Evolutionary conservation across 1,284 basidiomycete genomes (phyloP).

Genomic region (Rugosomyces carneus): DNA sequence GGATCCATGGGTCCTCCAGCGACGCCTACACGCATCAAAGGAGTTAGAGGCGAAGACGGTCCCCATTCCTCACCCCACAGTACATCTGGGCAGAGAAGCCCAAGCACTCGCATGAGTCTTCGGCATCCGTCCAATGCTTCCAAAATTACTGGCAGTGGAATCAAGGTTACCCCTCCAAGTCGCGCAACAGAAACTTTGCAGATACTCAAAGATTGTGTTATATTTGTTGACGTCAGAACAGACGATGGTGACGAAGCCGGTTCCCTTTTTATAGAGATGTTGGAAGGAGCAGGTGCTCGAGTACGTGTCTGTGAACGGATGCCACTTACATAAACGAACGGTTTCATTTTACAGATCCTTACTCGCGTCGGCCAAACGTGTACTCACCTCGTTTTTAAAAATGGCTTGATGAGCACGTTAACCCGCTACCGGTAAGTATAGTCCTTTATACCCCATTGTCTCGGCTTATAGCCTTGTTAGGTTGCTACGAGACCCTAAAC

Average conservation of each 20-base stretch:
- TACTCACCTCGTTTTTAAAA: constrained; percentile 90
- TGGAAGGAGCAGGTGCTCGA: constrained; percentile 76
- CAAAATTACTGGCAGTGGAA: constrained; percentile 14
- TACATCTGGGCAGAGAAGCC: constrained; percentile 18
- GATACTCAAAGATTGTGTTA: constrained; percentile 70
- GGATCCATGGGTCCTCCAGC: constrained; percentile 37
- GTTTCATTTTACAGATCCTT: constrained; percentile 40
- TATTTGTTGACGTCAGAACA: constrained; percentile 87
- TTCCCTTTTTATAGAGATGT: constrained; percentile 80
- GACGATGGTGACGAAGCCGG: constrained; percentile 84
- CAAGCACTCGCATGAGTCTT: constrained; percentile 14
- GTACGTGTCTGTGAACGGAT: constrained; percentile 37
- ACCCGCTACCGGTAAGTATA: constrained; percentile 58
- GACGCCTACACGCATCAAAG: constrained; percentile 31
- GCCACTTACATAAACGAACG: constrained; percentile 2
- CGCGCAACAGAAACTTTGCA: constrained; percentile 28
- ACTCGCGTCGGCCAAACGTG: constrained; percentile 66
- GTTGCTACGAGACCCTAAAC: constrained; percentile 61
- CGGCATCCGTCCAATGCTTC: constrained; percentile 4
- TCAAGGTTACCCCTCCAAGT: constrained; percentile 20
- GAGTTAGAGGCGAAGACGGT: constrained; percentile 37
- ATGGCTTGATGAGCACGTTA: constrained; percentile 74
- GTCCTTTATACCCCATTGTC: background rate
- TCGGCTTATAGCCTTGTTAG: constrained; percentile 25
- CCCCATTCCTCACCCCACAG: constrained; percentile 22